Base-by-base conservation (phyloP, 2,329 filamentous ascomycete species). In the Venturia carpophila region DNA sequence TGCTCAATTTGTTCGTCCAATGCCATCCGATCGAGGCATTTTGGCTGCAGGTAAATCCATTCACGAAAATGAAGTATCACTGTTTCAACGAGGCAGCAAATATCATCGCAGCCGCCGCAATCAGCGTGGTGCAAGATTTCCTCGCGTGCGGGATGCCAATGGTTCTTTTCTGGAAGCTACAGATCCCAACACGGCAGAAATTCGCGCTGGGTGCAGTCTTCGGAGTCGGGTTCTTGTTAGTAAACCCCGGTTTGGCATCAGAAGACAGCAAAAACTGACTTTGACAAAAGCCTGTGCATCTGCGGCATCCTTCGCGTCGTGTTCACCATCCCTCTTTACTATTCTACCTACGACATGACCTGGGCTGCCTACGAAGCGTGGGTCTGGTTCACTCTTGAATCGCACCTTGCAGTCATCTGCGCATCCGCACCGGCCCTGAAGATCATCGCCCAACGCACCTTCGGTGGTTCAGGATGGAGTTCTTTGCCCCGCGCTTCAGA, bases 151-250 rank as follows among this genome's bases (percentile, higher is more conserved):
- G 67, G 24, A 34, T 69, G 6, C 69, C 69, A 15, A 68, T 67
- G 64, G 65, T 67, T 34, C 62, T 69, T 1, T 66, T 70, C 13
- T 52, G 39, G 47, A 68, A 69, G 30, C 49, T 70, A 15, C 65
- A 64, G 5, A 63, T 70, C 9, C 66, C 69, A 5, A 13, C 61
- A 3, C 47, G 66, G 27, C 67, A 70, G 49, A 70, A 70, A 47
- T 3, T 68, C 2, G 69, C 60, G 11, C 60, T 70, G 39, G 64
- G 79, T 49, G 76, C 78, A 52, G 74, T 81, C 69, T 74, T 78
- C 72, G 77, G 71, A 5, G 65, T 79, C 7, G 77, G 79, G 0
- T 71, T 80, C 6, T 71, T 81, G 73, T 78, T 66, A 66, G 71
- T 71, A 79, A 55, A 75, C 77, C 55, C 74, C 81, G 69, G 19